Evolutionary conservation across 176 grass and related monocot species (phyloP), one percentile per base, ranked within the genome.

Genomic region (Thinopyrum elongatum): DNA sequence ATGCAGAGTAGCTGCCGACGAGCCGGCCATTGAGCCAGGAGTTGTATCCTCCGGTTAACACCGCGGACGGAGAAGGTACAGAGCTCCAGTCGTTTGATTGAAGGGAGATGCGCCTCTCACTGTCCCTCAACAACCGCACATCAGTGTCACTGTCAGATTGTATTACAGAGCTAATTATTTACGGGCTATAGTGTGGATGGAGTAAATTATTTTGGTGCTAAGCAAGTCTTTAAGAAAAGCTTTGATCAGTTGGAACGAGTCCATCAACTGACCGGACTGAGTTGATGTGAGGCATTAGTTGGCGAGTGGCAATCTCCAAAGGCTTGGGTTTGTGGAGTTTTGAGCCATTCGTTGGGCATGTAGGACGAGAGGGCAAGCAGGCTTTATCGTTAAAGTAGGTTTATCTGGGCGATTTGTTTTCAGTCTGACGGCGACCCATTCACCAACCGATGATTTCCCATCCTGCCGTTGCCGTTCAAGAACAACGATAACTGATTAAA

Each of bases 211-310:
- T 53, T 16, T 65, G 10, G 58, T 15, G 33, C 44, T 39, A 36
- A 68, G 60, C 30, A 12, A 67, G 68, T 84, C 81, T 91, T 84
- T 70, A 87, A 84, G 89, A 80, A 76, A 81, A 76, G 85, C 69
- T 87, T 61, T 80, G 2, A 51, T 87, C 77, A 28, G 85, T 84
- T 87, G 80, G 81, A 84, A 80, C 30, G 15, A 2, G 10, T 2
- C 68, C 76, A 76, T 91, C 89, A 87, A 9, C 60, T 26, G 73
- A 79, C 23, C 28, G 76, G 70, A 44, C 39, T 42, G 41, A 46
- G 31, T 14, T 35, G 34, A 82, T 58, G 67, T 29, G 74, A 79
- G 17, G 80, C 67, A 76, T 87, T 84, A 76, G 89, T 87, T 87
- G 76, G 81, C 51, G 49, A 47, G 81, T 87, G 73, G 35, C 80